These are phyloP conservation scores for Telopea speciosissima DNA, from an alignment of 177 flowering plant species.

Conservation along the genomic window DNA sequence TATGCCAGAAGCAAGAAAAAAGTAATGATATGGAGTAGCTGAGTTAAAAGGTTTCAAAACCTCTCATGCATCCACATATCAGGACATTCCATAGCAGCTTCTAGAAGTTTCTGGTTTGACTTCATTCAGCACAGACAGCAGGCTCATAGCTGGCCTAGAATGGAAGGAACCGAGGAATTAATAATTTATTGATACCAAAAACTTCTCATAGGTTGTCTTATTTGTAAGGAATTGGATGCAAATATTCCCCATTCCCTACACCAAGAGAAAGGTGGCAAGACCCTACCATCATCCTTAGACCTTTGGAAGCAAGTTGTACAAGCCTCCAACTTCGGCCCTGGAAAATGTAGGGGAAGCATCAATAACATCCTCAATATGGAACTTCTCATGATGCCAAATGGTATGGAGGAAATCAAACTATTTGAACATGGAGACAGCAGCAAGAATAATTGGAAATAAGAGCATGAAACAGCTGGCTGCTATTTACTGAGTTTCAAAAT, in stretches of 20 bases:
- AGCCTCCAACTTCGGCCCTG: constrained; percentile 52
- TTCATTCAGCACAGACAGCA: constrained; percentile 25
- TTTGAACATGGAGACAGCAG: constrained; percentile 1
- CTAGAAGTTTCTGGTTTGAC: constrained; percentile 20
- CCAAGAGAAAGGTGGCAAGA: constrained; percentile 30
- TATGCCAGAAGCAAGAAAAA: constrained; percentile 1
- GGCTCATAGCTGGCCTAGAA: constrained; percentile 32
- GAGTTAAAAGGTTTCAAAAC: constrained; percentile 15
- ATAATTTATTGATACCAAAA: constrained; percentile 8
- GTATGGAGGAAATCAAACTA: constrained; percentile 16
- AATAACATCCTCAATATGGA: constrained; percentile 33
- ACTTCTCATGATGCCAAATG: constrained; percentile 26
- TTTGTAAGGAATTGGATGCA: constrained; percentile 22
- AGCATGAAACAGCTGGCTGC: constrained; percentile 13
- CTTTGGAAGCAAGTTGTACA: constrained; percentile 39
- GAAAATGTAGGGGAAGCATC: constrained; percentile 60
- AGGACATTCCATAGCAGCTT: constrained; percentile 19
- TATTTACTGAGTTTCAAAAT: constrained; percentile 5
- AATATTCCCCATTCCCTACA: constrained; percentile 23
- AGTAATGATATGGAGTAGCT: not conserved
- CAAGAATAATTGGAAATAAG: constrained; percentile 12
- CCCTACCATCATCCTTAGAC: constrained; percentile 42
- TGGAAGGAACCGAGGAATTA: constrained; percentile 17
- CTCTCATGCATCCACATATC: constrained; percentile 24
- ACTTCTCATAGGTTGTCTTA: constrained; percentile 11